Percentiles rank a stretch among this genome's conserved stretches.
phyloP scores from a whole-genome alignment of 768 basidiomycete species.

The Suillus brevipes region DNA sequence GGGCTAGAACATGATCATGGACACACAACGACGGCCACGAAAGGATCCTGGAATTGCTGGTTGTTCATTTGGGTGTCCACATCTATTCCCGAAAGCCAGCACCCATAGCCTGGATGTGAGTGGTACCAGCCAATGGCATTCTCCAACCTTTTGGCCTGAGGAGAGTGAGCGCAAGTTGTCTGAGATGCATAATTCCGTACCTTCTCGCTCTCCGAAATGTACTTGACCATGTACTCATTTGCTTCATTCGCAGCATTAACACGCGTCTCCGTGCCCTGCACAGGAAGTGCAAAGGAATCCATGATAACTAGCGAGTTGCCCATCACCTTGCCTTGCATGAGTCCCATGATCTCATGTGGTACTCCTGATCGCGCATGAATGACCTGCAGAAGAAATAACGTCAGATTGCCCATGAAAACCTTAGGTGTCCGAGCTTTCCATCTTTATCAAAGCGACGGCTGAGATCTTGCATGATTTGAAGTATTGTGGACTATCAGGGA shows the following conservation, averaged over 20 bases:
- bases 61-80: conserved; percentile 96
- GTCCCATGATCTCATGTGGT: conserved; percentile 98
- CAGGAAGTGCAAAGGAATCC: conserved; percentile 96
- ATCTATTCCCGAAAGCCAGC: conserved; percentile 99
- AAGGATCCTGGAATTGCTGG: conserved; percentile 94
- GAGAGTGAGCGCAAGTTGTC: neutral
- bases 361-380: conserved; percentile 98
- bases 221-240: conserved; percentile 98
- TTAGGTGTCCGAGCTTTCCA: conserved; percentile 48
- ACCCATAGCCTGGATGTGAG: conserved; percentile 98
- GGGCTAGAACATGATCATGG: neutral
- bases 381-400: conserved; percentile 56
- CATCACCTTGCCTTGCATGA: conserved; percentile 96
- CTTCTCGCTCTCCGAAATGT: conserved; percentile 77
- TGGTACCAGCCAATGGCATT: conserved; percentile 97
- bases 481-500: conserved; percentile 60
- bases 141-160: conserved; percentile 79
- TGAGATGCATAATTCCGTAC: conserved; percentile 37
- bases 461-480: conserved; percentile 94
- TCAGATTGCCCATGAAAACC: conserved; percentile 10
- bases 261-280: conserved; percentile 97
- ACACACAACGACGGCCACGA: conserved; percentile 92
- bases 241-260: conserved; percentile 96
- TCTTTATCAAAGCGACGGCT: conserved; percentile 93
- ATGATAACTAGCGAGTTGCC: conserved; percentile 80